These are phyloP conservation scores for Chrysoporthe austroafricana DNA, from an alignment of 2,329 filamentous ascomycete genomes.

Conservation along the genomic window DNA sequence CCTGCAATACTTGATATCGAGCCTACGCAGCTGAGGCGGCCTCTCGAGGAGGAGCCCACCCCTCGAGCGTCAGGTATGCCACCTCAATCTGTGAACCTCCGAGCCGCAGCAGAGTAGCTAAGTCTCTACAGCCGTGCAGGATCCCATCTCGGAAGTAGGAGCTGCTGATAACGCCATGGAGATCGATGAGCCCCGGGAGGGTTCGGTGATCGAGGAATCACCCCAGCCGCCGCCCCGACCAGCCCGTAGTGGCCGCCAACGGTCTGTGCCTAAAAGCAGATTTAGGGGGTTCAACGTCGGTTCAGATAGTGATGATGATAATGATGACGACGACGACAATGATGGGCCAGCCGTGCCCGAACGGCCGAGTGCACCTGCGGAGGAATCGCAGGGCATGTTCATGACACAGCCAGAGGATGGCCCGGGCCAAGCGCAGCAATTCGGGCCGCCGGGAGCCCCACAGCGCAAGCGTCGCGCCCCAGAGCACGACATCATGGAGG, in stretches of 20 bases:
- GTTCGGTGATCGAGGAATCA: slow-evolving; percentile 15
- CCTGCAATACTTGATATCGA: slow-evolving; percentile 86
- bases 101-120: neutral
- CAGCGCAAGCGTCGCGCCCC: slow-evolving; percentile 52
- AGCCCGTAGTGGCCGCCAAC: slow-evolving; percentile 38
- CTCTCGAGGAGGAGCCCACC: slow-evolving; percentile 59
- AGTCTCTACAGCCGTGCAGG: slow-evolving; percentile 8
- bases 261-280: slow-evolving; percentile 52
- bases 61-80: slow-evolving; percentile 32
- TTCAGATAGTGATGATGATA: slow-evolving; percentile 44
- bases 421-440: slow-evolving; percentile 28
- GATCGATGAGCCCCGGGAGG: slow-evolving; percentile 32
- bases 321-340: slow-evolving; percentile 45
- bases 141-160: neutral
- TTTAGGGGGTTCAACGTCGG: slow-evolving; percentile 75
- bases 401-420: slow-evolving; percentile 54
- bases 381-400: slow-evolving; percentile 53
- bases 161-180: slow-evolving; percentile 32
- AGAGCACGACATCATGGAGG: slow-evolving; percentile 65
- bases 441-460: slow-evolving; percentile 21
- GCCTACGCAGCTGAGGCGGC: slow-evolving; percentile 69
- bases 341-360: slow-evolving; percentile 31
- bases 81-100: neutral
- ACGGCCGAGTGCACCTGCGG: slow-evolving; percentile 19
- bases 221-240: slow-evolving; percentile 30